Base-by-base conservation (phyloP, 2,329 filamentous ascomycete genomes). In the Colletotrichum echinochloae region DNA sequence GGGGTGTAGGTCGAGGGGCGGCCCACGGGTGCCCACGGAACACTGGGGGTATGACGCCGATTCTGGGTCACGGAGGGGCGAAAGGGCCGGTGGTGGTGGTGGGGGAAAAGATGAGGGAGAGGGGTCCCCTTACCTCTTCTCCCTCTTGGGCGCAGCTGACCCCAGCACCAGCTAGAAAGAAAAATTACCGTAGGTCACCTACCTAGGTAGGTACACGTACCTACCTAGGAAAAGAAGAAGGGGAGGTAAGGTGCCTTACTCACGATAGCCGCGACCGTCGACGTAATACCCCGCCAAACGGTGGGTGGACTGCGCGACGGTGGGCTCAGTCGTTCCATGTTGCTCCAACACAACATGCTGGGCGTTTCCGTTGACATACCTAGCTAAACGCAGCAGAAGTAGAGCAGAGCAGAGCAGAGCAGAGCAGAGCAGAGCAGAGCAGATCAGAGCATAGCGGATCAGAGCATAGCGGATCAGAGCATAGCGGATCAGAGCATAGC, bases 51-150 rank as follows among this genome's bases (percentile, higher is more conserved):
- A 71, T 71, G 68, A 71, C 68, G 68, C 55, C 26, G 64, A 55
- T 62, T 71, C 68, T 71, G 68, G 68, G 64, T 71, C 64, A 54
- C 49, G 68, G 68, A 71, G 68, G 68, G 68, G 68, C 64, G 49
- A 65, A 28, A 23, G 16, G 16, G 11, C 37, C 26, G 28, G 49
- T 35, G 57, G 41, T 26, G 30, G 30, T 33, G 30, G 39, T 41
- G 39, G 37, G 6, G 37, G 39, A n/a, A n/a, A n/a, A n/a, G n/a
- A n/a, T n/a, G 28, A 51, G 51, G 59, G 33, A 23, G 56, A 41
- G 39, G 56, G 35, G 60, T 41, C 60, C 60, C 28, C n/a, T n/a
- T 44, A n/a, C 37, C 16, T 49, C 20, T 11, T 9, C 28, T 30
- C 49, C 49, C 30, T 5, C 23, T 26, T 23, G 20, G 30, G 41